Percentiles rank a stretch among this genome's conserved stretches.
Evolutionary conservation across 2,329 filamentous ascomycete genomes (phyloP).

Genomic region (Penicillium sp.): DNA sequence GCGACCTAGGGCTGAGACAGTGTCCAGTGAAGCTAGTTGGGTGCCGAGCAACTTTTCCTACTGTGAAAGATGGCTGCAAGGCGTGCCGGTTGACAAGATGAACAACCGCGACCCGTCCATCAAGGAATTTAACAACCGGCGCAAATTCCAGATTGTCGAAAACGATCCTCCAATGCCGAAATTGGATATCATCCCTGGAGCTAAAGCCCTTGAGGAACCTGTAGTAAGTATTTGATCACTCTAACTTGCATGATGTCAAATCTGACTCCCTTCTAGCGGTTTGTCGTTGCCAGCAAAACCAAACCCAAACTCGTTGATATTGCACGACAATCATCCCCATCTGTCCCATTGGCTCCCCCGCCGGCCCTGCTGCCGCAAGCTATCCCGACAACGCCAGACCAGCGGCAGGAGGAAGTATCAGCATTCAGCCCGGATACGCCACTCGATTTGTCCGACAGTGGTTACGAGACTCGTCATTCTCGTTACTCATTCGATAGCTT

Average conservation of each 20-base stretch:
- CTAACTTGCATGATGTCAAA: neutral
- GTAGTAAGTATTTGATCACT: slow-evolving; percentile 21
- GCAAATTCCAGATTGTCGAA: slow-evolving; percentile 40
- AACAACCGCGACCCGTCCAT: slow-evolving; percentile 24
- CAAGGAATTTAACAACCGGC: slow-evolving; percentile 31
- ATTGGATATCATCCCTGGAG: slow-evolving; percentile 18
- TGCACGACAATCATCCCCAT: slow-evolving; percentile 34
- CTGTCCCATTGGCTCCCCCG: slow-evolving; percentile 24
- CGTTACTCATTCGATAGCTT: slow-evolving; percentile 27
- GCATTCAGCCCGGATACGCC: slow-evolving; percentile 42
- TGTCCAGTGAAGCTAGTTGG: slow-evolving; percentile 40
- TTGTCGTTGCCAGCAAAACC: slow-evolving; percentile 36
- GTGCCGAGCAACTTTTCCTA: slow-evolving; percentile 37
- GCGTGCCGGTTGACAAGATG: slow-evolving; percentile 32
- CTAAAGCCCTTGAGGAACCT: slow-evolving; percentile 21
- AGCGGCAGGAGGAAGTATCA: slow-evolving; percentile 36
- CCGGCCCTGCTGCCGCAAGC: slow-evolving; percentile 21
- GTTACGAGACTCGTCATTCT: slow-evolving; percentile 32
- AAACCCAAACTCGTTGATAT: slow-evolving; percentile 41
- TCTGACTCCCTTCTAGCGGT: slow-evolving; percentile 24
- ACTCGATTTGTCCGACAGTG: slow-evolving; percentile 36
- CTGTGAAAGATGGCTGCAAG: slow-evolving; percentile 39
- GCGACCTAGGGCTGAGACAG: slow-evolving; percentile 33
- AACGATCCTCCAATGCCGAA: slow-evolving; percentile 30
- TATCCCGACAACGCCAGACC: slow-evolving; percentile 36